Conservation (phyloP, 2,329 filamentous ascomycete genomes). For the Aspergillus pseudoterreus region DNA sequence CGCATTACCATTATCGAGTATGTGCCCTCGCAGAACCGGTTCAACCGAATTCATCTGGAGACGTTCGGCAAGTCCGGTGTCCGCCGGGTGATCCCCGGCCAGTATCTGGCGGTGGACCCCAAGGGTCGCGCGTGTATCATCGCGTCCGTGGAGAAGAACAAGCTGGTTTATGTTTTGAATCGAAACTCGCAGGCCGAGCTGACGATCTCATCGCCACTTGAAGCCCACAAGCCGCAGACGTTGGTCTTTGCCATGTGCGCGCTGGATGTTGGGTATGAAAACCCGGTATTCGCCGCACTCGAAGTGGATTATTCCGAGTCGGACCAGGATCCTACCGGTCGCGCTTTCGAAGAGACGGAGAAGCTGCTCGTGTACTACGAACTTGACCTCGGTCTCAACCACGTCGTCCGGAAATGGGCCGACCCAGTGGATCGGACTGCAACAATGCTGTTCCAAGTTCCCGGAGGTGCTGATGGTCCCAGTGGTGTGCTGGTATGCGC, state of each 20-base stretch:
- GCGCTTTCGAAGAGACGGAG: conserved; percentile 75
- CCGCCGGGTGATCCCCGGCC: conserved; percentile 86
- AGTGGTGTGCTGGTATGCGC: conserved; percentile 94
- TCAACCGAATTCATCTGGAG: conserved; percentile 86
- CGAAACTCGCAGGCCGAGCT: conserved; percentile 91
- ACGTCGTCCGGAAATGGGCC: conserved; percentile 94
- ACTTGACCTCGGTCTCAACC: conserved; percentile 91
- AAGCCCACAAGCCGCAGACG: conserved; percentile 90
- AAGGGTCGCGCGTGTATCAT: conserved; percentile 94
- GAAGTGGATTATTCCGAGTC: conserved; percentile 90
- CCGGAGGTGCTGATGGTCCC: conserved; percentile 87
- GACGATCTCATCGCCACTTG: conserved; percentile 93
- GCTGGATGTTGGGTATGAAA: conserved; percentile 93
- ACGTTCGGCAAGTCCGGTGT: conserved; percentile 98
- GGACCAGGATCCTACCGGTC: conserved; percentile 84
- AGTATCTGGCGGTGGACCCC: conserved; percentile 93
- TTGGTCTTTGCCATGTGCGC: conserved; percentile 84
- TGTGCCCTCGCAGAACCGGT: conserved; percentile 76
- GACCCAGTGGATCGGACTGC: conserved; percentile 88
- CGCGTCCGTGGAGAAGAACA: conserved; percentile 96
- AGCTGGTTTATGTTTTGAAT: conserved; percentile 97
- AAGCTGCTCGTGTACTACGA: conserved; percentile 96
- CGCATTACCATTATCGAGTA: conserved; percentile 94
- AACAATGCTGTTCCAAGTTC: conserved; percentile 89
- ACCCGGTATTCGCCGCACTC: conserved; percentile 91